Evolutionary conservation across 305 asterid species (phyloP).

Genomic region (Fraxinus nigra): DNA sequence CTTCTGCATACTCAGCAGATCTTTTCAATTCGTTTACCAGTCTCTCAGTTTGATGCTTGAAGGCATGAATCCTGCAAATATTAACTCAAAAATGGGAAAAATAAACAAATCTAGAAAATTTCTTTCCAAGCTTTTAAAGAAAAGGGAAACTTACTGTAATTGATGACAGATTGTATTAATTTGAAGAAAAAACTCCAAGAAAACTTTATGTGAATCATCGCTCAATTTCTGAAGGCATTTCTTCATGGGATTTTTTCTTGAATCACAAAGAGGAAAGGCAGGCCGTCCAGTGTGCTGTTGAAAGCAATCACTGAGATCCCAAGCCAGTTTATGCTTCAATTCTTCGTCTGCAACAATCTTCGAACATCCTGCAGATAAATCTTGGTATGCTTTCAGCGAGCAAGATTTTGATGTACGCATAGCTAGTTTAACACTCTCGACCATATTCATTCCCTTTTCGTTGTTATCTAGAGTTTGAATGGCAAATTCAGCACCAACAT

Average conservation of each 20-base stretch:
- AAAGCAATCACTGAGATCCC: slow-evolving; percentile 69
- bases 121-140: not conserved
- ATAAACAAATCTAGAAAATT: not conserved
- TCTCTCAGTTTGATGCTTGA: no score
- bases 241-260: slow-evolving; percentile 34
- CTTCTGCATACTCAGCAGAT: slow-evolving; percentile 67
- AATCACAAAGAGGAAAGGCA: slow-evolving; percentile 56
- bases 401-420: slow-evolving; percentile 35
- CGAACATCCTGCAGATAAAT: slow-evolving; percentile 39
- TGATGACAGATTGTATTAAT: slow-evolving; percentile 82
- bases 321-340: slow-evolving; percentile 58
- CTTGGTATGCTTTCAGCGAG: slow-evolving; percentile 53
- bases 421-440: slow-evolving; percentile 36
- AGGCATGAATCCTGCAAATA: no score
- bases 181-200: slow-evolving; percentile 64
- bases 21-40: slow-evolving; percentile 27
- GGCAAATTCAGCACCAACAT: slow-evolving; percentile 48
- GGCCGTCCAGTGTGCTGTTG: slow-evolving; percentile 63
- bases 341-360: slow-evolving; percentile 68
- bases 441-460: slow-evolving; percentile 29
- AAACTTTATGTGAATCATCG: slow-evolving; percentile 42
- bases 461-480: slow-evolving; percentile 37
- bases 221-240: slow-evolving; percentile 53
- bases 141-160: slow-evolving; percentile 50
- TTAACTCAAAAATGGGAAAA: not conserved